Percentiles rank a stretch among this genome's conserved stretches.
These are phyloP conservation scores for Globisporangium paroecandrum DNA, from an alignment of 352 stramenopile species.

Conservation along the genomic window DNA sequence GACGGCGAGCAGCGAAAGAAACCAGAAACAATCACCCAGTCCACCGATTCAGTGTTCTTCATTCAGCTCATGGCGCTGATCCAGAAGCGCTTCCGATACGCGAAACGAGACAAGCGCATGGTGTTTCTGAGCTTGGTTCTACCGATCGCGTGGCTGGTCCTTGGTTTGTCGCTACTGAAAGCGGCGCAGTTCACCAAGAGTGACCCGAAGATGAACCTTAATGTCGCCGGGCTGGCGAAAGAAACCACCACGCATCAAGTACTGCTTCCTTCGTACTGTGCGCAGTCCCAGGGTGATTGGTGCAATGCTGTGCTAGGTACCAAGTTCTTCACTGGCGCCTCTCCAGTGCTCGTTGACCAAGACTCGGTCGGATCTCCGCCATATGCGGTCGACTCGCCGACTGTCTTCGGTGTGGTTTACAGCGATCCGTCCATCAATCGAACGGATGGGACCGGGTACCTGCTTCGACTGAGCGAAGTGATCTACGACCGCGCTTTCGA, in stretches of 20 bases:
- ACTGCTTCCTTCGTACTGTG: slow-evolving; percentile 13
- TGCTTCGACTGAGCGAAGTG: slow-evolving; percentile 29
- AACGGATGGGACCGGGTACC: slow-evolving; percentile 22
- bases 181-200: slow-evolving; percentile 21
- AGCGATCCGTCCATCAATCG: slow-evolving; percentile 21
- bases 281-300: slow-evolving; percentile 10
- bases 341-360: slow-evolving; percentile 6
- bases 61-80: slow-evolving; percentile 82
- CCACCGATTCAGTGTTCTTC: slow-evolving; percentile 41
- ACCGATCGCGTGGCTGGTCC: slow-evolving; percentile 71
- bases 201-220: slow-evolving; percentile 27
- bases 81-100: slow-evolving; percentile 81
- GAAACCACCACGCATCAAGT: slow-evolving; percentile 15
- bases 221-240: slow-evolving; percentile 3
- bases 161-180: slow-evolving; percentile 56
- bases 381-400: slow-evolving; percentile 19
- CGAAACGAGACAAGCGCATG: slow-evolving; percentile 86
- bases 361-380: slow-evolving; percentile 11
- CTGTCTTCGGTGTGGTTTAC: slow-evolving; percentile 28
- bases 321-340: slow-evolving; percentile 7
- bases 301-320: slow-evolving; percentile 7
- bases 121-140: slow-evolving; percentile 61
- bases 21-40: neutral
- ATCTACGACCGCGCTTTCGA: slow-evolving; percentile 24
- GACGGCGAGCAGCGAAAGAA: slow-evolving; percentile 18